Evolutionary conservation across 306 rosid genomes (phyloP), one percentile per base, ranked within the genome.

Genomic region (Lathyrus oleraceus): DNA sequence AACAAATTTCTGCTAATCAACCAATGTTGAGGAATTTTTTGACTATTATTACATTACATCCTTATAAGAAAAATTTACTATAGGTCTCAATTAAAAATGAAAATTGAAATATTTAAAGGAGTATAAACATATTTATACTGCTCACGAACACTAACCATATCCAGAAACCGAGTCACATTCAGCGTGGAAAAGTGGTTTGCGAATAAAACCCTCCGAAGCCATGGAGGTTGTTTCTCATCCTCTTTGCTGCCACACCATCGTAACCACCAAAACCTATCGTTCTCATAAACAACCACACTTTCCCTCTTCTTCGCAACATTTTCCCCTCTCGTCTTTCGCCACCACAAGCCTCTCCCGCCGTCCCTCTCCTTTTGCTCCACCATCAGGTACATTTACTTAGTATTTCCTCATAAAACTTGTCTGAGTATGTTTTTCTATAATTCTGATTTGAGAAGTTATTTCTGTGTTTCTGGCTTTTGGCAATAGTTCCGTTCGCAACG

Each of bases 181-280:
- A 32, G 1, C 38, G 8, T 32, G 38, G 2, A 32, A 35, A 35
- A 35, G 10, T 35, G 2, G 2, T 35, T 35, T 35, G 10, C 39
- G 10, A 35, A 7, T 35, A 35, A 35, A 35, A 35, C 1, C 10
- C 48, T 39, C 21, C 9, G 3, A 44, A 45, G 17, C 9, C 73
- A 89, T 90, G 96, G 85, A 81, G 66, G 75, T 77, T 77, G 83
- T 82, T 57, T 67, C 67, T 56, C 81, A 74, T 16, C 79, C 86
- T 78, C 77, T 72, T 4, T 82, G 78, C 76, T 48, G 72, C 20
- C 39, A 63, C 36, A 38, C 76, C 38, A 11, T 72, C 57, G 13
- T 71, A 38, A 69, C 74, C 60, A 44, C 72, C 56, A 75, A 38
- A 54, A 69, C 47, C 72, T 28, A 68, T 14, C 74, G 43, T 12